A percentile compares a stretch with the other conserved stretches of the same genome.
phyloP scores from a whole-genome alignment of 2,329 filamentous ascomycete species.

The Trichophyton benhamiae region DNA sequence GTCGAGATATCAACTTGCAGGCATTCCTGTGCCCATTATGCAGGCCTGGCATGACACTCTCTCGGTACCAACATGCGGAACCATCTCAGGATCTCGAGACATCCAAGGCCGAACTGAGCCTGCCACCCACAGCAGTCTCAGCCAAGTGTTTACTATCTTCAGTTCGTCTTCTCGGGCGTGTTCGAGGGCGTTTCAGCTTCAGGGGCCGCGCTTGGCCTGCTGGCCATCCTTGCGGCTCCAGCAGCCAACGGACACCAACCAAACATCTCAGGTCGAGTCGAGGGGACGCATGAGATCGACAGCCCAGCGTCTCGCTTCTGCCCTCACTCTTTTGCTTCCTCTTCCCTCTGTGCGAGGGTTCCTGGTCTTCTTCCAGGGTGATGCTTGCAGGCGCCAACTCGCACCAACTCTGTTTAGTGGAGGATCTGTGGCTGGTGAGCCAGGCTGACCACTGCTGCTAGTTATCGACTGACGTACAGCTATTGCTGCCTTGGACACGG shows the following conservation, averaged over 20 bases:
- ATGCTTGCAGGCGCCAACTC: not conserved
- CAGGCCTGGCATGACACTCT: not conserved
- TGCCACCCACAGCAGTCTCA: not conserved
- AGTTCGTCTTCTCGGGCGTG: not conserved
- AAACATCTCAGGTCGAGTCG: not conserved
- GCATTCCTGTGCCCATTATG: not conserved
- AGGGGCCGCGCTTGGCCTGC: not conserved
- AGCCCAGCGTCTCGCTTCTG: not conserved
- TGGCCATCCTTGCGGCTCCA: not conserved
- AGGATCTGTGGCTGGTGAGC: not conserved
- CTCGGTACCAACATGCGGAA: not conserved
- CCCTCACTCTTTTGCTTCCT: not conserved
- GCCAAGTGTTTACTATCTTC: not conserved
- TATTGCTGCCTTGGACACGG: too few relatives aligned
- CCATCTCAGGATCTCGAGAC: not conserved
- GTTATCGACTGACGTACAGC: too few relatives aligned
- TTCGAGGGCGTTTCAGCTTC: not conserved
- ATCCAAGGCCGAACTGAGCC: too few relatives aligned
- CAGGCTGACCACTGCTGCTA: too few relatives aligned
- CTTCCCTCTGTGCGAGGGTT: not conserved
- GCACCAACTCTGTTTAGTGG: not conserved
- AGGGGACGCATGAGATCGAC: not conserved
- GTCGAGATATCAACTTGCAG: not conserved
- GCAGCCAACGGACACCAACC: not conserved
- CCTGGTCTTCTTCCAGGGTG: not conserved